Evolutionary conservation across 1,139 yeast species (phyloP).

Genomic region (Hanseniaspora gamundiae): DNA sequence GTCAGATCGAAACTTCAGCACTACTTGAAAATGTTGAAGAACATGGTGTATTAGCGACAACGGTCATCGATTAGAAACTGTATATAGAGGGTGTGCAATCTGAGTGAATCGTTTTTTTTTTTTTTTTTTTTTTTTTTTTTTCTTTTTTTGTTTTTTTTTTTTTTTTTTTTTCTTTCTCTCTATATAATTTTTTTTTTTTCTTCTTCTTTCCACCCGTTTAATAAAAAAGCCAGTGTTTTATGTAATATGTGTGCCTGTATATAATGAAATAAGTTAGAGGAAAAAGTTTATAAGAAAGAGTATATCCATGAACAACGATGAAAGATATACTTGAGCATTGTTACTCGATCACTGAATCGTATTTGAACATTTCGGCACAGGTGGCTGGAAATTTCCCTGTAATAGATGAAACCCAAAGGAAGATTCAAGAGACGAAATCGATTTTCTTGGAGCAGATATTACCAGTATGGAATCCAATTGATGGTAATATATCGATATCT

Average conservation of each 20-base stretch:
- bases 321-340: conserved; percentile 12
- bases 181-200: background rate
- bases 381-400: conserved; percentile 3
- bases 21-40: background rate
- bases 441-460: conserved; percentile 19
- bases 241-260: no score
- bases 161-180: conserved; percentile 1
- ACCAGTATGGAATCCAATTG: conserved; percentile 21
- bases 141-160: background rate
- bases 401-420: conserved; percentile 20
- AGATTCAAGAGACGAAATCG: conserved; percentile 16
- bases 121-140: no score
- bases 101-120: no score
- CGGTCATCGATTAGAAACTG: no score
- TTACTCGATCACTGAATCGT: conserved; percentile 18
- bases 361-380: conserved; percentile 11
- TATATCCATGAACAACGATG: background rate
- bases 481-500: conserved; percentile 23
- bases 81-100: no score
- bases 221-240: no score
- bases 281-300: no score
- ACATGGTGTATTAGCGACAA: no score
- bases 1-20: background rate
- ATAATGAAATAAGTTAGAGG: no score
- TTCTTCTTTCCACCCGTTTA: background rate